Percentiles rank a stretch among this genome's conserved stretches.
Conservation (phyloP, 2,329 filamentous ascomycete species). For the Exophiala xenobiotica region DNA sequence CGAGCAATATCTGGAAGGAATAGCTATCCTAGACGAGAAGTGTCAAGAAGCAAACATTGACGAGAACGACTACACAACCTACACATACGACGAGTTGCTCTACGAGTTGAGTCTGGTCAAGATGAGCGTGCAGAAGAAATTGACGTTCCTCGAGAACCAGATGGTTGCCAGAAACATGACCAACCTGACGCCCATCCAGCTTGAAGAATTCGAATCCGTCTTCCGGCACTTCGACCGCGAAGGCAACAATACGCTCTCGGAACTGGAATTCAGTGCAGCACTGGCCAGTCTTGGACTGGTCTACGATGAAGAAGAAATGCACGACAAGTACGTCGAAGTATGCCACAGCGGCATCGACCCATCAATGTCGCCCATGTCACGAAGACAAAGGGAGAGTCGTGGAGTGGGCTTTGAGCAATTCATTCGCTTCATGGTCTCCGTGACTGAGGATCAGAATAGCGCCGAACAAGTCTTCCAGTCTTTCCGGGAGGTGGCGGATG, state of each 20-base stretch:
- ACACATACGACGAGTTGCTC: slow-evolving; percentile 92
- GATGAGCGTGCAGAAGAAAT: slow-evolving; percentile 90
- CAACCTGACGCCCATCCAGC: slow-evolving; percentile 93
- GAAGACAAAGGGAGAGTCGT: slow-evolving; percentile 31
- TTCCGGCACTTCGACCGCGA: slow-evolving; percentile 98
- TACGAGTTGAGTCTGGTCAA: slow-evolving; percentile 93
- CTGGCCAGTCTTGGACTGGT: slow-evolving; percentile 92
- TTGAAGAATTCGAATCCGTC: slow-evolving; percentile 97
- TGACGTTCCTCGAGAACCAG: slow-evolving; percentile 95
- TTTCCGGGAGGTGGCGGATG: slow-evolving; percentile 95
- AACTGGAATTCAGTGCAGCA: slow-evolving; percentile 93
- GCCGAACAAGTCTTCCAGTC: slow-evolving; percentile 98
- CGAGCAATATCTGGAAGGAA: slow-evolving; percentile 86
- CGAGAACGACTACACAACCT: slow-evolving; percentile 99
- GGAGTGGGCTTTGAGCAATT: slow-evolving; percentile 97
- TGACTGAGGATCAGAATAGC: slow-evolving; percentile 97
- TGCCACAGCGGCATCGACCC: slow-evolving; percentile 45
- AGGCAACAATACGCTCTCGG: slow-evolving; percentile 81
- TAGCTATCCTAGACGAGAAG: slow-evolving; percentile 80
- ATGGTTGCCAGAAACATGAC: slow-evolving; percentile 99
- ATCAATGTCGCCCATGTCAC: slow-evolving; percentile 40
- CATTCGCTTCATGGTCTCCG: slow-evolving; percentile 98
- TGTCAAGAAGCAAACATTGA: slow-evolving; percentile 97
- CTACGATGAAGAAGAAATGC: slow-evolving; percentile 98
- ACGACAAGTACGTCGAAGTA: slow-evolving; percentile 88